Conservation (phyloP, 1,284 basidiomycete species). For the Tylopilus orsonianus region DNA sequence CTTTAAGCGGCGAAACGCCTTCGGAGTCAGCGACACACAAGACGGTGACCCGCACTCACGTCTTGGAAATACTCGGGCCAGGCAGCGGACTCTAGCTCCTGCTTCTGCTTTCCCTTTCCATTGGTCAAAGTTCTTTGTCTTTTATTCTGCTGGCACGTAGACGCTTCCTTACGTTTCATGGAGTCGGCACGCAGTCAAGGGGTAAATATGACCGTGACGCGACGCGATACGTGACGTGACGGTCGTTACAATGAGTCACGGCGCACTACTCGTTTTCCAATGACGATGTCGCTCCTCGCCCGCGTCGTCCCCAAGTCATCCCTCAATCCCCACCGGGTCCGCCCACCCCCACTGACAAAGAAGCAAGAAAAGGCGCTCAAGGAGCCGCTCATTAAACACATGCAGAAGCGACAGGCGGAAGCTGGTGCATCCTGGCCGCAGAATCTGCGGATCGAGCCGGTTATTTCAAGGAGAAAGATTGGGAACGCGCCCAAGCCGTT, state of each 20-base stretch:
- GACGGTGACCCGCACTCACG: conserved; percentile 36
- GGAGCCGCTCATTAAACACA: conserved; percentile 39
- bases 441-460: conserved; percentile 47
- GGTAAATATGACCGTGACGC: conserved; percentile 18
- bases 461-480: conserved; percentile 38
- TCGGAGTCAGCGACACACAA: background rate
- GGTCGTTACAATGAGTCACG: conserved; percentile 1
- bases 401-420: conserved; percentile 39
- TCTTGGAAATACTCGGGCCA: conserved; percentile 65
- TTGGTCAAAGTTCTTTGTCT: conserved; percentile 25
- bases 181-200: background rate
- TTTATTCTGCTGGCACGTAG: conserved; percentile 21
- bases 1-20: conserved; percentile 12
- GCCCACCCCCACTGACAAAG: conserved; percentile 31
- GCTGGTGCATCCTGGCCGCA: conserved; percentile 40
- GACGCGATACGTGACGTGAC: conserved; percentile 24
- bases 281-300: conserved; percentile 33
- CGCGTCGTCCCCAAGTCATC: conserved; percentile 42
- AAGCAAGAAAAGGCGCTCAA: conserved; percentile 33
- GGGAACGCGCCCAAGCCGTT: conserved; percentile 36
- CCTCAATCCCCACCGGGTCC: conserved; percentile 27
- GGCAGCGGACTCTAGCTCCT: conserved; percentile 8
- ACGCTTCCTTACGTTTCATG: conserved; percentile 29
- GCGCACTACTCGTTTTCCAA: background rate
- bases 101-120: conserved; percentile 22